Percentiles rank a stretch among this genome's conserved stretches.
phyloP scores from a whole-genome alignment of 192 early-diverging fungal genomes.

The Linnemannia elongata region DNA sequence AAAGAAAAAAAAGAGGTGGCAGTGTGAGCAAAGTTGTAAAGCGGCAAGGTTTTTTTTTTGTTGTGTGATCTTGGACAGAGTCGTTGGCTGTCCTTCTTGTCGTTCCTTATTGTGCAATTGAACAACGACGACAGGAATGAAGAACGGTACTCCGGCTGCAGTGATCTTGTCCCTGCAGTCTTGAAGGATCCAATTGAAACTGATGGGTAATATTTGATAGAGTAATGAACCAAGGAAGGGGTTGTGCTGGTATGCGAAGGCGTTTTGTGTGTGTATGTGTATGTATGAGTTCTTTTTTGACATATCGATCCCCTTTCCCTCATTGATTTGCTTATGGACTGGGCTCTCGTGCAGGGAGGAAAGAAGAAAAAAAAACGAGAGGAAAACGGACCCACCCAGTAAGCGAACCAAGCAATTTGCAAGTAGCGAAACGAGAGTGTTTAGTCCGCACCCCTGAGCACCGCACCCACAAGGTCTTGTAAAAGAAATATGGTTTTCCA shows the following conservation, averaged over 20 bases:
- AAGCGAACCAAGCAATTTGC: not conserved
- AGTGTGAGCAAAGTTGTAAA: not conserved
- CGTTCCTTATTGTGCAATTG: not conserved
- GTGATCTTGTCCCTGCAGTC: not conserved
- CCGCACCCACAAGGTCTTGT: not conserved
- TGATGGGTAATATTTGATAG: not conserved
- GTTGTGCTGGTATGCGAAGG: not conserved
- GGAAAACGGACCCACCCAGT: not conserved
- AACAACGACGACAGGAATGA: not conserved
- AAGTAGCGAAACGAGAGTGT: not conserved
- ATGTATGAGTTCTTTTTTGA: not conserved
- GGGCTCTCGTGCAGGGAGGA: constrained; percentile 7
- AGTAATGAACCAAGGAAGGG: not conserved
- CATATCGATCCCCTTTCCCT: not conserved
- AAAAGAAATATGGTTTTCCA: not conserved
- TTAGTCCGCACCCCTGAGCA: not conserved
- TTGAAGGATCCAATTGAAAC: not conserved
- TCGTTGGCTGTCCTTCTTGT: not conserved
- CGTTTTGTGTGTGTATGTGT: not conserved
- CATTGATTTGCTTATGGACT: not conserved
- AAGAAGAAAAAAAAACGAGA: not conserved
- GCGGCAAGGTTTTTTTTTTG: not conserved
- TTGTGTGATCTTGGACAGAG: not conserved
- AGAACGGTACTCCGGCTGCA: not conserved
- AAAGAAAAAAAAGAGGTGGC: not conserved